Evolutionary conservation across 371 early-diverging fungal species (phyloP).

Genomic region (Mucor piriformis): DNA sequence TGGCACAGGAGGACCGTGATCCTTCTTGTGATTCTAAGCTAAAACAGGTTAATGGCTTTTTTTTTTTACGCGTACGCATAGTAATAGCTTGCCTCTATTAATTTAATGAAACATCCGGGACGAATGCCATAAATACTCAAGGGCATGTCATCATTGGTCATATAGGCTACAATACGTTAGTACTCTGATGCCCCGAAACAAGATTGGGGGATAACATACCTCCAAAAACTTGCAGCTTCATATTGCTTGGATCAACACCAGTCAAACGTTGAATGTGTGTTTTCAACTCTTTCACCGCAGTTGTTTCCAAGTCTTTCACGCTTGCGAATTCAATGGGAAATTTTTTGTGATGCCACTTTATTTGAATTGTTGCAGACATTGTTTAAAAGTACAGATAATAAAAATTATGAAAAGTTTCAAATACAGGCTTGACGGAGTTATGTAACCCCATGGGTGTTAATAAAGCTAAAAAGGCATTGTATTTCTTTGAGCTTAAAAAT

Average conservation of each 20-base stretch:
- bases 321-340: slow-evolving; percentile 34
- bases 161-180: slow-evolving; percentile 2
- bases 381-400: background rate
- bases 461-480: too few relatives aligned
- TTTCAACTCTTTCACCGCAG: slow-evolving; percentile 37
- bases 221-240: slow-evolving; percentile 44
- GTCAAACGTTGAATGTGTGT: slow-evolving; percentile 32
- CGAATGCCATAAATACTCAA: slow-evolving; percentile 20
- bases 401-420: background rate
- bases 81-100: slow-evolving; percentile 2
- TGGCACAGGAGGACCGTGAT: too few relatives aligned
- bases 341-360: slow-evolving; percentile 34
- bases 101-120: slow-evolving; percentile 11
- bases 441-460: background rate
- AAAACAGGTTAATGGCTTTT: background rate
- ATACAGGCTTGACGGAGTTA: background rate
- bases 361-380: slow-evolving; percentile 1
- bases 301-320: slow-evolving; percentile 22
- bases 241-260: slow-evolving; percentile 19
- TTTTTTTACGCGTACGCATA: background rate
- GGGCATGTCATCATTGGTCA: slow-evolving; percentile 21
- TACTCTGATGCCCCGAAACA: too few relatives aligned
- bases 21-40: too few relatives aligned
- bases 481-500: too few relatives aligned
- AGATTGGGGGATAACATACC: too few relatives aligned